Conservation (phyloP, 805 yeast species). For the Wickerhamiella kurtzmanii region DNA sequence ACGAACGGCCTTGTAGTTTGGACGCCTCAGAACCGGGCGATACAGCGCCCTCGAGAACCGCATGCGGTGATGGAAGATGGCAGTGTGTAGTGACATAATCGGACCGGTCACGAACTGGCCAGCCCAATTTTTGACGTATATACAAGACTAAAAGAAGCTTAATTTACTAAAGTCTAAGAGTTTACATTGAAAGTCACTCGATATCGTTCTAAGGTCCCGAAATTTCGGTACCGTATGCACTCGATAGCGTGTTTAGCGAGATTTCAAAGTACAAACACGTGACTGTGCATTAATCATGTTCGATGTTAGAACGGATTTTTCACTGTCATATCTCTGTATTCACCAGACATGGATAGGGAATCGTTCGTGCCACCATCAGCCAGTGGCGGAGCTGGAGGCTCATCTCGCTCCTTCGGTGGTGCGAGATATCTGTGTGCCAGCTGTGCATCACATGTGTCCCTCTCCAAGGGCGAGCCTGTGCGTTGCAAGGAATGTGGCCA, state of each 20-base stretch:
- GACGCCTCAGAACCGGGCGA: not conserved
- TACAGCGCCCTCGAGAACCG: not conserved
- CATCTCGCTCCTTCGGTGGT: slow-evolving; percentile 71
- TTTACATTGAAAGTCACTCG: no score
- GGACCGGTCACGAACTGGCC: no score
- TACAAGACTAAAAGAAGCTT: no score
- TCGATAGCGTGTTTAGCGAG: no score
- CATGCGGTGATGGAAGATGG: not conserved
- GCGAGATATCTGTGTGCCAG: slow-evolving; percentile 92
- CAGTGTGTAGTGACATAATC: not conserved
- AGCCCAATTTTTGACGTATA: no score
- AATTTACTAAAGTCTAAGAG: no score
- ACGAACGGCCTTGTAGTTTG: not conserved
- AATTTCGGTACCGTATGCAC: no score
- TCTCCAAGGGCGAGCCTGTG: slow-evolving; percentile 88
- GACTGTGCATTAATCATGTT: not conserved
- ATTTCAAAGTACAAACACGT: no score
- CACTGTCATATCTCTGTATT: not conserved
- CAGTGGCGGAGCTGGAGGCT: slow-evolving; percentile 34
- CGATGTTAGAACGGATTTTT: not conserved
- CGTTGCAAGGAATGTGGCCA: slow-evolving; percentile 98
- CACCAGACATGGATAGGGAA: slow-evolving; percentile 13
- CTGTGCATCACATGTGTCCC: slow-evolving; percentile 79
- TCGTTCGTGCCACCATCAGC: slow-evolving; percentile 28
- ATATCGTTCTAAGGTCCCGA: no score